Evolutionary conservation across 768 basidiomycete genomes (phyloP).

Genomic region (Ramaria rubella): DNA sequence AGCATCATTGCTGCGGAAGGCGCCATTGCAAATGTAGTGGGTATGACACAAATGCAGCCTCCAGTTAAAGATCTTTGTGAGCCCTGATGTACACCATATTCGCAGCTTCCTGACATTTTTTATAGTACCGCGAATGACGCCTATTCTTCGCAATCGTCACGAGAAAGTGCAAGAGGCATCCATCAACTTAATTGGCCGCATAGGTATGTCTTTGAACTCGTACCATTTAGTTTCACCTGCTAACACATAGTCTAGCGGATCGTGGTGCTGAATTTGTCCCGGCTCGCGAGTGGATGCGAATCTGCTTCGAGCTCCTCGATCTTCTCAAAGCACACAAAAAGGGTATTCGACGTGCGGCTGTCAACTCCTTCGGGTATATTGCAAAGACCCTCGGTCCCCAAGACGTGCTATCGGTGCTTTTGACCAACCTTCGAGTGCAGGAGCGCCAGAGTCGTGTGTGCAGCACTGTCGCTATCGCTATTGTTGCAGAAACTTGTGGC

Average conservation of each 20-base stretch:
- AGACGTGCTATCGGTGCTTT: slow-evolving; percentile 89
- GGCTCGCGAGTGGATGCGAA: slow-evolving; percentile 99
- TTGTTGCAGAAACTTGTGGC: slow-evolving; percentile 91
- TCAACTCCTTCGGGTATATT: slow-evolving; percentile 99
- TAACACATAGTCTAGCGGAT: slow-evolving; percentile 53
- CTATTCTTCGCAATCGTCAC: slow-evolving; percentile 97
- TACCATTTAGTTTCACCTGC: background rate
- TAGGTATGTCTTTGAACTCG: slow-evolving; percentile 38
- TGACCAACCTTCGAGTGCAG: slow-evolving; percentile 96
- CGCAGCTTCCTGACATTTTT: slow-evolving; percentile 14
- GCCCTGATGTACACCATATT: slow-evolving; percentile 28
- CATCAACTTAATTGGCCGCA: slow-evolving; percentile 98
- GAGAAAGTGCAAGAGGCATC: slow-evolving; percentile 99
- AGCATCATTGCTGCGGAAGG: slow-evolving; percentile 99
- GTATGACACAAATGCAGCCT: slow-evolving; percentile 99
- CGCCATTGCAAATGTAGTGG: slow-evolving; percentile 98
- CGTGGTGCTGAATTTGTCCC: slow-evolving; percentile 98
- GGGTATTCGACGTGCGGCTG: slow-evolving; percentile 95
- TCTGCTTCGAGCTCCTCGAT: slow-evolving; percentile 96
- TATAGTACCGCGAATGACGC: slow-evolving; percentile 97
- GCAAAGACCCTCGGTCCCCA: slow-evolving; percentile 99
- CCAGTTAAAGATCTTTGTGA: slow-evolving; percentile 97
- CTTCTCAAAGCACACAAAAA: slow-evolving; percentile 99
- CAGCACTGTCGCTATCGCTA: slow-evolving; percentile 95
- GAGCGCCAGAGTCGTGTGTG: slow-evolving; percentile 99